Evolutionary conservation across 768 basidiomycete species (phyloP), one percentile per base, ranked within the genome.

Genomic region (Panus rudis): DNA sequence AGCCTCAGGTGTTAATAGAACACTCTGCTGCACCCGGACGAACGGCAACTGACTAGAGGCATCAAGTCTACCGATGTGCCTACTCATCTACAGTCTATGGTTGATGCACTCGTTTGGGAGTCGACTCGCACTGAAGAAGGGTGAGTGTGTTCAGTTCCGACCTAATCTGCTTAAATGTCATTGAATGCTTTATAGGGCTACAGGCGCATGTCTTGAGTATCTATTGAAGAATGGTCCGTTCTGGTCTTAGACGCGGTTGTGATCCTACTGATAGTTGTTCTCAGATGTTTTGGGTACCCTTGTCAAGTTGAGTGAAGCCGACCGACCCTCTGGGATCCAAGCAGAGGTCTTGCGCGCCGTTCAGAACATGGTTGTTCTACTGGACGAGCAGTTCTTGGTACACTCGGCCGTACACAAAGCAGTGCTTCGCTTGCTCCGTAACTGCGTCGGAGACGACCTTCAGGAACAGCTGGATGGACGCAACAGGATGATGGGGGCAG

Each of bases 331-430:
- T 31, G 94, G 92, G n/a, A 83, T 92, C 50, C 89, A 93, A 59
- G 88, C 84, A 31, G 87, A 92, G 58, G 89, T 94, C 11, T 71
- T 97, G 25, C 77, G 82, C 21, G 73, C 86, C 1, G 86, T 93
- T 12, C 87, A 89, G 52, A 91, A 91, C 52, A 87, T 96, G 75
- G 84, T 97, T 11, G 79, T 92, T 6, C 75, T 91, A 12, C 73
- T 98, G 43, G 92, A 96, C 48, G 92, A 96, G 57, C 86, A 87
- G 51, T 96, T 97, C 55, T 78, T 97, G 16, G 84, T 93, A 4
- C 92, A 94, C 55, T 86, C 89, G 7, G 88, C 81, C 1, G 84
- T 93, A 0, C 92, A 97, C 62, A 82, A 78, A 53, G 91, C 91
- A 2, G 83, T 96, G 7, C 73, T 93, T 20, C 71, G 90, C 30